Evolutionary conservation across 129 eudicot species (phyloP).

Genomic region (Flaveria robusta): DNA sequence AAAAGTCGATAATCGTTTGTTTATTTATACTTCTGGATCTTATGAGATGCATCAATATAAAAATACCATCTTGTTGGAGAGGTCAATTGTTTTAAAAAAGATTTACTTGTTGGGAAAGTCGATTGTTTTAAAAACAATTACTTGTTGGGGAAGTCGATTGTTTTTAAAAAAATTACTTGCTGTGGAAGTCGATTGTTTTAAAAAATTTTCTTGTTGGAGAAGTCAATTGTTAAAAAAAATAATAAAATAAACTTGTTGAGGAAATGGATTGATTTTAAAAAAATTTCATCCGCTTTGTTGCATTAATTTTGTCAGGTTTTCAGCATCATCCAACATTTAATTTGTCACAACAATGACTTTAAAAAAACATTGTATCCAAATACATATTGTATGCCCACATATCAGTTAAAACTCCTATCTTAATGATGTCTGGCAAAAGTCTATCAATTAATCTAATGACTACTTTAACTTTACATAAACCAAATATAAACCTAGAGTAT

Average conservation of each 20-base stretch:
- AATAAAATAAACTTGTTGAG: too few relatives aligned
- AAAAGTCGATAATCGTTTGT: neutral
- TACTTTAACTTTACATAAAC: constrained; percentile 59
- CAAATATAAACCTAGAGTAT: constrained; percentile 62
- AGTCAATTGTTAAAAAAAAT: too few relatives aligned
- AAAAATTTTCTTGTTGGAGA: too few relatives aligned
- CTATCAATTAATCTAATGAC: constrained; percentile 57
- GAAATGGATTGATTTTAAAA: too few relatives aligned
- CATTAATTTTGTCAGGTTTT: too few relatives aligned
- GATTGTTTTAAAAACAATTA: neutral
- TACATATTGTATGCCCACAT: constrained; percentile 42
- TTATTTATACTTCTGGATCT: neutral
- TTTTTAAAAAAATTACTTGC: too few relatives aligned
- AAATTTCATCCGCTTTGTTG: too few relatives aligned
- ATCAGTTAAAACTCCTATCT: constrained; percentile 63
- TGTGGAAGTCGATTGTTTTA: too few relatives aligned
- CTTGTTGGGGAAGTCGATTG: too few relatives aligned
- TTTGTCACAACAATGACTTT: too few relatives aligned
- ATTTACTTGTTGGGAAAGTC: neutral
- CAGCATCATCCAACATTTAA: too few relatives aligned
- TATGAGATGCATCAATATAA: constrained; percentile 1
- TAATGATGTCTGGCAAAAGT: constrained; percentile 70
- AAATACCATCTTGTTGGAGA: neutral
- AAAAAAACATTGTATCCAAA: constrained; percentile 22
- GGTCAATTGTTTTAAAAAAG: neutral